Evolutionary conservation across 768 basidiomycete species (phyloP).

Genomic region (button mushroom (Agaricus bisporus)): DNA sequence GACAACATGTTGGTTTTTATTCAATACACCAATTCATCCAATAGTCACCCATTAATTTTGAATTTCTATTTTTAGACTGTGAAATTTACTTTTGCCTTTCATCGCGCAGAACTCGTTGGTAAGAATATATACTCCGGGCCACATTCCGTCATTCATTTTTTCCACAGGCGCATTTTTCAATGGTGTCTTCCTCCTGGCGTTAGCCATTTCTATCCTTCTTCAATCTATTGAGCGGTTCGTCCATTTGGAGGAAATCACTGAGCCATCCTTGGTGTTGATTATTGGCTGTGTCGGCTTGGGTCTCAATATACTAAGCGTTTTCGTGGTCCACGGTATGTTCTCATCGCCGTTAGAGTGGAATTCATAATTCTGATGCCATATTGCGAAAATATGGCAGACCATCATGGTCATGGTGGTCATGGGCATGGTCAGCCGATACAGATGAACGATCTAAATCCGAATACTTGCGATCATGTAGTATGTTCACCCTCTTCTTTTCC

Average conservation of each 20-base stretch:
- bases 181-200: constrained; percentile 45
- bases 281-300: constrained; percentile 41
- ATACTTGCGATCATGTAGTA: constrained; percentile 25
- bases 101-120: constrained; percentile 53
- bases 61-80: constrained; percentile 27
- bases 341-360: neutral
- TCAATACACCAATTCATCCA: neutral
- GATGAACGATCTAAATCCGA: constrained; percentile 9
- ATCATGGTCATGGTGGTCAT: constrained; percentile 37
- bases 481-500: constrained; percentile 6
- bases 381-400: constrained; percentile 21
- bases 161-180: constrained; percentile 46
- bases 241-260: constrained; percentile 35
- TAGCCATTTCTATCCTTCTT: constrained; percentile 46
- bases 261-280: constrained; percentile 39
- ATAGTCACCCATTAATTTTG: constrained; percentile 2
- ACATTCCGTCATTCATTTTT: constrained; percentile 1
- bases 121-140: constrained; percentile 13
- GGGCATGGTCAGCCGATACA: constrained; percentile 22
- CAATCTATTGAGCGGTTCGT: constrained; percentile 51
- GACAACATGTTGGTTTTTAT: constrained; percentile 30
- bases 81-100: constrained; percentile 49
- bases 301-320: constrained; percentile 41
- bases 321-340: constrained; percentile 41
- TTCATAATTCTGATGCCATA: neutral